A percentile compares a stretch with the other conserved stretches of the same genome.
These are phyloP conservation scores for Cucurbita pepo DNA, from an alignment of 306 rosid species.

Conservation along the genomic window DNA sequence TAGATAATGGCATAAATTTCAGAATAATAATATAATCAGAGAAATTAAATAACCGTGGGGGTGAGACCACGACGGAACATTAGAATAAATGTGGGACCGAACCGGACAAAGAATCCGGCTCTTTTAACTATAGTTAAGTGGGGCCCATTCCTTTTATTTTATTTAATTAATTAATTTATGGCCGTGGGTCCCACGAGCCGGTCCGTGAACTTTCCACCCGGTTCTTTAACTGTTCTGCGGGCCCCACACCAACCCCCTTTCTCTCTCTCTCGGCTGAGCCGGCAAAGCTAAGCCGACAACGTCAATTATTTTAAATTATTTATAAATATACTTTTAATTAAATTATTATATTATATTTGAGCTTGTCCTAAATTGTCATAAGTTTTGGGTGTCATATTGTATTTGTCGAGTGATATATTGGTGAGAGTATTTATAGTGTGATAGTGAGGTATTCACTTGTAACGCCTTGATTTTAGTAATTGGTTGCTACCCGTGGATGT, in stretches of 20 bases:
- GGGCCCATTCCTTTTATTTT: not conserved
- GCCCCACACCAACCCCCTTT: not conserved
- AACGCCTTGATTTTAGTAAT: too few species aligned
- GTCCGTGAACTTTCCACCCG: constrained; percentile 21
- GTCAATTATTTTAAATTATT: too few species aligned
- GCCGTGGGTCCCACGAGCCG: not conserved
- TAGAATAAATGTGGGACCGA: constrained; percentile 8
- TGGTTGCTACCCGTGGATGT: too few species aligned
- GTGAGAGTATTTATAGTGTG: too few species aligned
- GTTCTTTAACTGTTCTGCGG: not conserved
- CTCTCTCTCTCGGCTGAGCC: not conserved
- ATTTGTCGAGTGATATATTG: too few species aligned
- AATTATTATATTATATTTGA: too few species aligned
- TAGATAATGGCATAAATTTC: not conserved
- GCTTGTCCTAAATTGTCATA: too few species aligned
- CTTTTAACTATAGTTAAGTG: constrained; percentile 17
- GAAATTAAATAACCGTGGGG: constrained; percentile 3
- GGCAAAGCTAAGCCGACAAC: not conserved
- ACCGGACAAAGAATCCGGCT: not conserved
- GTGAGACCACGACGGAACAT: not conserved
- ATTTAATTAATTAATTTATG: not conserved
- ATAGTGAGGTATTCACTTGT: too few species aligned
- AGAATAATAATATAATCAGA: not conserved
- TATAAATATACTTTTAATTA: too few species aligned
- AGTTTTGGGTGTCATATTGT: too few species aligned